A percentile compares a stretch with the other conserved stretches of the same genome.
phyloP scores from a whole-genome alignment of 345 rosid species.

The Syzygium grande region DNA sequence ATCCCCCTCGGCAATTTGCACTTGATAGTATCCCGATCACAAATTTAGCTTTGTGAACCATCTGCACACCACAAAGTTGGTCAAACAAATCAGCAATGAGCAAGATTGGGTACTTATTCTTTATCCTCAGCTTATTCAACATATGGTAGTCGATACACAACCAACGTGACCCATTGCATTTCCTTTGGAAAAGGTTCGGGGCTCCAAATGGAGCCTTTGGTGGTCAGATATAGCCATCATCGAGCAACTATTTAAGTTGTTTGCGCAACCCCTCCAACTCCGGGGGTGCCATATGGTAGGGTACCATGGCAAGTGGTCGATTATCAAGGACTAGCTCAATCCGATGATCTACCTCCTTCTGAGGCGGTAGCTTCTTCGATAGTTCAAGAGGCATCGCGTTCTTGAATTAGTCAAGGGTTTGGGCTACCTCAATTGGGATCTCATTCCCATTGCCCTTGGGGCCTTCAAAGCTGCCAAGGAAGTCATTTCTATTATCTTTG shows the following conservation, averaged over 20 bases:
- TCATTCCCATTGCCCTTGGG: not conserved
- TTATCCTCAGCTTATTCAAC: not conserved
- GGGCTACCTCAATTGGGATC: not conserved
- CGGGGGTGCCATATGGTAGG: not conserved
- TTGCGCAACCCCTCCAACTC: not conserved
- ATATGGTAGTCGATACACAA: not conserved
- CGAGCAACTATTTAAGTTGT: not conserved
- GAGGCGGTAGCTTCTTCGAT: not conserved
- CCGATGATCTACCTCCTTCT: not conserved
- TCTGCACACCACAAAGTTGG: not conserved
- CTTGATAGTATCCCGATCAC: not conserved
- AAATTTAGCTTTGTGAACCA: slow-evolving; percentile 2
- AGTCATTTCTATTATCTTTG: not conserved
- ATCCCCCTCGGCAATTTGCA: not conserved
- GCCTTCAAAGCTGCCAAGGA: not conserved
- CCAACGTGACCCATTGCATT: not conserved
- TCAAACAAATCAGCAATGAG: not conserved
- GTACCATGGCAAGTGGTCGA: not conserved
- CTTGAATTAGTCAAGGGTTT: not conserved
- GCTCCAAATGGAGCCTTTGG: not conserved
- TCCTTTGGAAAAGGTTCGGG: not conserved
- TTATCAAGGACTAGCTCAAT: not conserved
- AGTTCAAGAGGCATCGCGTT: not conserved
- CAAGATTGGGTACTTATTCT: not conserved
- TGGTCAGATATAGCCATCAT: not conserved